phyloP scores from a whole-genome alignment of 2,329 filamentous ascomycete species.

The Hypoxylon sp. region DNA sequence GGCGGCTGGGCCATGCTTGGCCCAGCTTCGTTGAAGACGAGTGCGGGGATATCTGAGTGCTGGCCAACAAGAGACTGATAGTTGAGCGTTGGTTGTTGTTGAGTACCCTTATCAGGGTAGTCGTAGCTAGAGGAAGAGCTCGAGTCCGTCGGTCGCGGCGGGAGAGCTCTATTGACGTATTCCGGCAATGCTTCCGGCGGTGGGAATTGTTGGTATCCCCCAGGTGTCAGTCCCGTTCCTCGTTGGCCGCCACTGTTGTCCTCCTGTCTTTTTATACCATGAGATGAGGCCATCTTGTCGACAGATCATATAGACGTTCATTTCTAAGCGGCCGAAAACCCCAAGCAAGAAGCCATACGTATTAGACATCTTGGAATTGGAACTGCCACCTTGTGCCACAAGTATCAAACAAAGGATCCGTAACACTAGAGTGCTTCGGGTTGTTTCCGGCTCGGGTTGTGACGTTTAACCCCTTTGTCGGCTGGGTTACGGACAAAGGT shows the following conservation, averaged over 20 bases:
- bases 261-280: conserved; percentile 9
- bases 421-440: neutral
- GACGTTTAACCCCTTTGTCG: conserved; percentile 26
- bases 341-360: neutral
- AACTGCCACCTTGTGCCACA: neutral
- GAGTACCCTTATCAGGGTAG: conserved; percentile 25
- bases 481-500: conserved; percentile 21
- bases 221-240: conserved; percentile 9
- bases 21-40: conserved; percentile 35
- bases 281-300: conserved; percentile 31
- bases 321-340: neutral
- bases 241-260: conserved; percentile 3
- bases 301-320: neutral
- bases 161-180: conserved; percentile 43
- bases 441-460: conserved; percentile 24
- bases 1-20: conserved; percentile 37
- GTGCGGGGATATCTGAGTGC: conserved; percentile 21
- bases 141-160: conserved; percentile 38
- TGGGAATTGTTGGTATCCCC: conserved; percentile 24
- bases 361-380: neutral
- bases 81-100: conserved; percentile 12
- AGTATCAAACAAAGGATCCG: conserved; percentile 29
- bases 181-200: conserved; percentile 39
- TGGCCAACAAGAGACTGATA: neutral
- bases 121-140: conserved; percentile 41